Evolutionary conservation across 1,284 basidiomycete genomes (phyloP).

Genomic region (Ganoderma boninense): DNA sequence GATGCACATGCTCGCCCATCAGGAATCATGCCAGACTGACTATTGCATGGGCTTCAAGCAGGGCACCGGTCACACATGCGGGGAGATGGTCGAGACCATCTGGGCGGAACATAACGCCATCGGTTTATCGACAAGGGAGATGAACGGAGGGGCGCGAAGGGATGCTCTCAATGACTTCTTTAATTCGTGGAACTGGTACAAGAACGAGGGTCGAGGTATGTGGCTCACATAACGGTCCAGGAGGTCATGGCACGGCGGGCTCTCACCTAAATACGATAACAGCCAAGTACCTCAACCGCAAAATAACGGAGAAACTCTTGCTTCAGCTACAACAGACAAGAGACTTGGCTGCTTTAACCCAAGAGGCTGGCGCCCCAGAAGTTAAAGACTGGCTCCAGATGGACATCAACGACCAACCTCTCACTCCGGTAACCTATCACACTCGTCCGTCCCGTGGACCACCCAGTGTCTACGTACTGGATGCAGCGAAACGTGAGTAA

Average conservation of each 20-base stretch:
- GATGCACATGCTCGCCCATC: not conserved
- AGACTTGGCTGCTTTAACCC: not conserved
- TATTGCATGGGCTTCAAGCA: not conserved
- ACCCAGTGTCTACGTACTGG: not conserved
- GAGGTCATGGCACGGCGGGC: no score
- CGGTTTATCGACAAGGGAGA: not conserved
- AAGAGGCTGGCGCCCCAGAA: not conserved
- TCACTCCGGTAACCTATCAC: not conserved
- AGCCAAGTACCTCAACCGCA: not conserved
- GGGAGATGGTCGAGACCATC: not conserved
- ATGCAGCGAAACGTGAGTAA: not conserved
- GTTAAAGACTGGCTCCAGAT: not conserved
- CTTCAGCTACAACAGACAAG: not conserved
- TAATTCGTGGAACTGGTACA: not conserved
- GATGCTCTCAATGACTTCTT: not conserved
- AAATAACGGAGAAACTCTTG: not conserved
- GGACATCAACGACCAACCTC: not conserved
- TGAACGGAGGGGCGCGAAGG: not conserved
- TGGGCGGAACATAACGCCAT: not conserved
- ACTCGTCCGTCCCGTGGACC: not conserved
- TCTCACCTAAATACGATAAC: no score
- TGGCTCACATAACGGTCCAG: not conserved
- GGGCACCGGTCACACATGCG: not conserved
- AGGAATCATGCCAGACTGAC: not conserved
- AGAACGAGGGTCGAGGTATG: not conserved